Base-by-base conservation (phyloP, 1,139 yeast species). In the Sugiyamaella pinicola region DNA sequence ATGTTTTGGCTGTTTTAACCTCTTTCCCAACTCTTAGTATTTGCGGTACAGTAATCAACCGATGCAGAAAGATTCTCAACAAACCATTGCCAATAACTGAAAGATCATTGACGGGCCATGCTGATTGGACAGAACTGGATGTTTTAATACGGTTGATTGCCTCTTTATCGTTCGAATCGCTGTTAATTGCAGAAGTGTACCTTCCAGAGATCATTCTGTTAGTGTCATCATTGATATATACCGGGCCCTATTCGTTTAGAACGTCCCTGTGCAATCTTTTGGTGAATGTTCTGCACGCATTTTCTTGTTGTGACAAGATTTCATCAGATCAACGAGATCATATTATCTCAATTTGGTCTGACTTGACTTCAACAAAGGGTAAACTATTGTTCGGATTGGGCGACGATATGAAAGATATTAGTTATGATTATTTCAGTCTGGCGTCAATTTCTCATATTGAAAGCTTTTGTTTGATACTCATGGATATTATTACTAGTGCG, bases 301-400 rank as follows among this genome's bases (percentile, higher is more conserved):
- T 86, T 58, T 73, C 83, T 31, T 79, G 83, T 37, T 84, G 82
- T 56, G 83, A 83, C 2, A 74, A 74, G 22, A 68, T 87, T 28
- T 69, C 81, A 0, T 70, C 64, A 0, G 69, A 65, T 1, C 81
- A 81, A 53, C 74, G 73, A 54, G 62, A 66, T 2, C 69, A 74
- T 7, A 75, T 88, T 13, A 77, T 77, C 52, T 72, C 74, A 1
- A 77, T 86, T 1, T 80, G 87, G 59, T 75, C 73, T 3, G 80
- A 80, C 51, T 78, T 88, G 57, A 81, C 87, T 52, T 83, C 87
- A 9, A 88, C 86, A 52, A 78, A 91, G 64, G 85, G 87, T 3
- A 83, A 81, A 61, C 79, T 87, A 75, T 72, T 87, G 56, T 87
- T 87, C 71, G 96, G 96, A 0, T 74, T 87, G 57, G 83, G 84